These are phyloP conservation scores for Pseudoscleropodium purum DNA, from an alignment of 225 moss, liverwort and hornwort species.

Conservation along the genomic window DNA sequence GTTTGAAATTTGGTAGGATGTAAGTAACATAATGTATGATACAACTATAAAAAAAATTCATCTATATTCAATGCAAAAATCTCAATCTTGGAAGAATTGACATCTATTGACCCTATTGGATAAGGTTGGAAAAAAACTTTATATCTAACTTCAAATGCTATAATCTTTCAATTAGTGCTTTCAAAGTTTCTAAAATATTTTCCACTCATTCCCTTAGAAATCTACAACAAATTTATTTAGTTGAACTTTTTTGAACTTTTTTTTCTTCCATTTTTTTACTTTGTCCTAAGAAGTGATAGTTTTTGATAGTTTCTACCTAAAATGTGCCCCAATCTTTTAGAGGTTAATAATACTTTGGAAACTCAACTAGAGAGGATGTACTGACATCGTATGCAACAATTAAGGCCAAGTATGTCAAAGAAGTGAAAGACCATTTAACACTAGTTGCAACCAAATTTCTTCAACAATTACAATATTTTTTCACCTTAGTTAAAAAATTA, in stretches of 20 bases:
- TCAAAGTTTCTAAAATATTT: neutral
- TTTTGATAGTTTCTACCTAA: neutral
- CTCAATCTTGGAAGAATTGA: neutral
- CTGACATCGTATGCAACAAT: accelerated
- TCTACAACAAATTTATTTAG: accelerated
- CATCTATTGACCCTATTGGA: accelerated
- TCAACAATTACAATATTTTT: neutral
- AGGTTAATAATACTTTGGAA: neutral
- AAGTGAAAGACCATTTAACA: neutral
- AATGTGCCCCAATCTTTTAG: neutral
- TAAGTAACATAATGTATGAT: neutral
- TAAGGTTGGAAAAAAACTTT: neutral
- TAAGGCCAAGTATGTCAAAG: neutral
- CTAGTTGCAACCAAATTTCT: neutral
- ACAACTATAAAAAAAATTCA: neutral
- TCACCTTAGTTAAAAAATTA: too few relatives aligned
- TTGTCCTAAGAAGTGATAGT: neutral
- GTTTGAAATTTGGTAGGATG: neutral
- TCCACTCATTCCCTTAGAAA: neutral
- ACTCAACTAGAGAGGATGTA: neutral
- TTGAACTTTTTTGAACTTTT: neutral
- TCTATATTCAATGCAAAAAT: neutral
- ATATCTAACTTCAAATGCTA: neutral
- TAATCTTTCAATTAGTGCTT: accelerated
- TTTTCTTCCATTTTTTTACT: neutral